Evolutionary conservation across 805 yeast genomes (phyloP), one percentile per base, ranked within the genome.

Genomic region (Jamesozyma gamospora): DNA sequence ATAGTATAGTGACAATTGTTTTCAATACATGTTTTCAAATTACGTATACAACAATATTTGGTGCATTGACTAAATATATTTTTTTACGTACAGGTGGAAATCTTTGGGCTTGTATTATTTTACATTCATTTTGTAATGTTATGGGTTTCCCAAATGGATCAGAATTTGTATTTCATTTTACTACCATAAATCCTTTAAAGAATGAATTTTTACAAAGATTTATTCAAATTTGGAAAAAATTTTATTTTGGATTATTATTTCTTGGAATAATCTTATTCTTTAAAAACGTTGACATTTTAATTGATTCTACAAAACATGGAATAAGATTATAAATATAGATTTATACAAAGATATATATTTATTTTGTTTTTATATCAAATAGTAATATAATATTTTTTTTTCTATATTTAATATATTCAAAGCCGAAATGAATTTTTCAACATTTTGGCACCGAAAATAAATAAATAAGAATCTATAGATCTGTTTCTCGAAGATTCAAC

Each of bases 131-230:
- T 11, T 58, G 64, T 35, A 61, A 61, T 41, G 44, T 50, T 32
- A 48, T 56, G 50, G 63, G 64, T n/a, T 50, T 60, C 30, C 64
- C 65, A 2, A 46, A 45, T n/a, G 50, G 49, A 7, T 52, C 60
- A 3, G 44, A 41, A 25, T 34, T 55, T 3, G 39, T 31, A 5
- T 40, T 37, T 16, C 50, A 54, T 32, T 42, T 40, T 35, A 42
- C 46, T 1, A 41, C 46, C 5, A 43, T 48, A 12, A 35, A 39
- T 25, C 35, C 35, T 8, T 8, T 14, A n/a, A 34, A 30, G 15
- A 21, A 19, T 17, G 14, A 26, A 10, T 27, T 10, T 15, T 12
- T 34, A 3, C 5, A 28, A 24, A 40, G 35, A 12, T 39, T 49
- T 27, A 37, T 47, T 3, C 30, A 37, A 8, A 19, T 50, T 8